phyloP scores from a whole-genome alignment of 768 basidiomycete genomes.

The Trametes sanguinea region DNA sequence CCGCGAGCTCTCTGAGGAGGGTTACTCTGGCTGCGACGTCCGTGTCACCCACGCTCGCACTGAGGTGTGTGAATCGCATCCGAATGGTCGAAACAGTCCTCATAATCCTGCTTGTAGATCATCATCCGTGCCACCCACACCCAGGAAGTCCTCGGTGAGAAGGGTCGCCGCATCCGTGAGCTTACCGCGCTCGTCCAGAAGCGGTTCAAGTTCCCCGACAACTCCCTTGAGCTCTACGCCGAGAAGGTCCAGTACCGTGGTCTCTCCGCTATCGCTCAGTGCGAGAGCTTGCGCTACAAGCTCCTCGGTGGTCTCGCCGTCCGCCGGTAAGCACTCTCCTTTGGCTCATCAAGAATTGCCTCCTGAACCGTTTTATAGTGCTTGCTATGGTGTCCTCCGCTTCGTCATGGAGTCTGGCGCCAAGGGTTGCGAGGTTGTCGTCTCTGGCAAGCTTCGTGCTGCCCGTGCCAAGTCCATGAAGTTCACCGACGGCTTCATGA shows the following conservation, averaged over 20 bases:
- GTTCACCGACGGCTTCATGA: slow-evolving; percentile 99
- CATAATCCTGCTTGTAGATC: slow-evolving; percentile 54
- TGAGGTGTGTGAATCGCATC: slow-evolving; percentile 54
- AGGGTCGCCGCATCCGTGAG: slow-evolving; percentile 98
- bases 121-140: slow-evolving; percentile 99
- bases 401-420: slow-evolving; percentile 99
- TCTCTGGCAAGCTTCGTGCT: slow-evolving; percentile 99
- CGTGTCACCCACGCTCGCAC: slow-evolving; percentile 99
- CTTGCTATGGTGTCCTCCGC: slow-evolving; percentile 99
- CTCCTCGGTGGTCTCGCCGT: slow-evolving; percentile 99
- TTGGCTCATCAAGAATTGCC: too few relatives aligned
- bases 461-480: slow-evolving; percentile 99
- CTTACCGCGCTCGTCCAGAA: slow-evolving; percentile 98
- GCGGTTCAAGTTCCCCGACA: slow-evolving; percentile 99
- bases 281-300: slow-evolving; percentile 98
- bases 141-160: slow-evolving; percentile 98
- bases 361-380: slow-evolving; percentile 44
- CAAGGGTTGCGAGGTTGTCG: slow-evolving; percentile 99
- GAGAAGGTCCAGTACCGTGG: slow-evolving; percentile 99
- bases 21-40: slow-evolving; percentile 99
- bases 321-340: slow-evolving; percentile 66
- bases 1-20: slow-evolving; percentile 97
- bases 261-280: slow-evolving; percentile 97
- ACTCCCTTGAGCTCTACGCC: slow-evolving; percentile 97
- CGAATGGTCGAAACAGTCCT: neutral